Evolutionary conservation across 2,329 filamentous ascomycete genomes (phyloP).

Genomic region (Mycogone perniciosa): DNA sequence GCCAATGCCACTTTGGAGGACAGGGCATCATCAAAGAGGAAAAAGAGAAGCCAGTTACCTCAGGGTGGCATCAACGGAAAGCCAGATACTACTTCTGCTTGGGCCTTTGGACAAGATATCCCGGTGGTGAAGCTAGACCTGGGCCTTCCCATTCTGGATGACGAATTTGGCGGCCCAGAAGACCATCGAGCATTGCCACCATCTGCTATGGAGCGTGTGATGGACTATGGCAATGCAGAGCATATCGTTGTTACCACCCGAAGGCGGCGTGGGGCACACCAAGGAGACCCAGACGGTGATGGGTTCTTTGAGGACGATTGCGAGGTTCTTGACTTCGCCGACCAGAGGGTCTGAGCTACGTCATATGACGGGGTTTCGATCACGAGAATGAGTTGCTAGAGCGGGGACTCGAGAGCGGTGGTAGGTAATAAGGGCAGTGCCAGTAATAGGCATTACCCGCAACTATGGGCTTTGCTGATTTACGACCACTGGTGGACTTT

Average conservation of each 20-base stretch:
- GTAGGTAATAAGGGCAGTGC: not conserved
- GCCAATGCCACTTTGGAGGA: constrained; percentile 38
- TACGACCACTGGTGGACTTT: constrained; percentile 8
- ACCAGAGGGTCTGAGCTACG: constrained; percentile 51
- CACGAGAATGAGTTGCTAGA: not conserved
- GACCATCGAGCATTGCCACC: constrained; percentile 55
- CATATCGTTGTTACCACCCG: constrained; percentile 79
- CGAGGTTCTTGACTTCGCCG: constrained; percentile 83
- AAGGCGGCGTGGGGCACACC: constrained; percentile 52
- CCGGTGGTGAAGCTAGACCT: constrained; percentile 46
- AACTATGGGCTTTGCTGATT: constrained; percentile 17
- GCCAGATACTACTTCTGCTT: constrained; percentile 27
- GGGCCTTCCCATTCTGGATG: constrained; percentile 43
- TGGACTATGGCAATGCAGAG: constrained; percentile 58
- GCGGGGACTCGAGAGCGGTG: constrained; percentile 3
- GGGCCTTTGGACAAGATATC: constrained; percentile 57
- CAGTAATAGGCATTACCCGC: not conserved
- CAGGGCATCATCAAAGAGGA: constrained; percentile 28
- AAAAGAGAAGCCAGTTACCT: constrained; percentile 23
- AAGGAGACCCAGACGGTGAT: constrained; percentile 52
- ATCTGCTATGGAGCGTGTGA: constrained; percentile 58
- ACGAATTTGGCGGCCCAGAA: constrained; percentile 46
- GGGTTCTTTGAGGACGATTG: constrained; percentile 92
- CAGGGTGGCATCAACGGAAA: constrained; percentile 9
- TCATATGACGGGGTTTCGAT: not conserved